Percentiles rank a stretch among this genome's conserved stretches.
Conservation (phyloP, 1,284 basidiomycete species). For the Boletellus deceptivus region DNA sequence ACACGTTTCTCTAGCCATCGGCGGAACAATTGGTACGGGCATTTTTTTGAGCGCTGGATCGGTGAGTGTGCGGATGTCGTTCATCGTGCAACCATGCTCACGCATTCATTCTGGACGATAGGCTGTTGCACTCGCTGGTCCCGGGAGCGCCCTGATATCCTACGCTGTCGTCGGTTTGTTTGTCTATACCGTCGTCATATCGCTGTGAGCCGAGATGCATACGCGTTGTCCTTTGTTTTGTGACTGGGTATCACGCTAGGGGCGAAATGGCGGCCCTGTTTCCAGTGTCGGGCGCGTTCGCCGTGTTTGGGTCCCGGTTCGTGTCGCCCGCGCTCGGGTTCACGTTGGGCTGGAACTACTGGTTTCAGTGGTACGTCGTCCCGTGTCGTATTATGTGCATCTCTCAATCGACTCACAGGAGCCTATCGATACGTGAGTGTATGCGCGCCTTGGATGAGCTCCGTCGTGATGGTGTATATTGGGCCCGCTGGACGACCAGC, state of each 20-base stretch:
- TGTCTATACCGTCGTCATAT: conserved; percentile 53
- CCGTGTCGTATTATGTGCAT: too few relatives aligned
- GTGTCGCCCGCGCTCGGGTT: conserved; percentile 54
- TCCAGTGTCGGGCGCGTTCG: conserved; percentile 52
- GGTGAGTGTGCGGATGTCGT: conserved; percentile 23
- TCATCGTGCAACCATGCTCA: too few relatives aligned
- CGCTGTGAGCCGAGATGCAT: conserved; percentile 36
- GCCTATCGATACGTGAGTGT: conserved; percentile 39
- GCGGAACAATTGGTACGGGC: conserved; percentile 46
- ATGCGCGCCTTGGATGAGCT: neutral
- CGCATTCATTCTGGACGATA: conserved; percentile 7
- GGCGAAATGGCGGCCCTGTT: conserved; percentile 45
- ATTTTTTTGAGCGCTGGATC: conserved; percentile 46
- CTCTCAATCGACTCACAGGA: conserved; percentile 23
- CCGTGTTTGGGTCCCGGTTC: conserved; percentile 45
- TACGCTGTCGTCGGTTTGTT: conserved; percentile 51
- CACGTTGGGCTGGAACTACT: conserved; percentile 54
- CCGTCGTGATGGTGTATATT: too few relatives aligned
- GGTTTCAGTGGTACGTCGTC: conserved; percentile 49
- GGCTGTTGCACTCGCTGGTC: conserved; percentile 45
- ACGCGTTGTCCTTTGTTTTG: neutral
- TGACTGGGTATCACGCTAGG: conserved; percentile 16
- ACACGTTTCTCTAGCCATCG: conserved; percentile 34
- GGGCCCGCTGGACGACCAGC: conserved; percentile 23
- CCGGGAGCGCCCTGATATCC: conserved; percentile 48